Conservation (phyloP, 768 basidiomycete species). For the Kwoniella bestiolae region DNA sequence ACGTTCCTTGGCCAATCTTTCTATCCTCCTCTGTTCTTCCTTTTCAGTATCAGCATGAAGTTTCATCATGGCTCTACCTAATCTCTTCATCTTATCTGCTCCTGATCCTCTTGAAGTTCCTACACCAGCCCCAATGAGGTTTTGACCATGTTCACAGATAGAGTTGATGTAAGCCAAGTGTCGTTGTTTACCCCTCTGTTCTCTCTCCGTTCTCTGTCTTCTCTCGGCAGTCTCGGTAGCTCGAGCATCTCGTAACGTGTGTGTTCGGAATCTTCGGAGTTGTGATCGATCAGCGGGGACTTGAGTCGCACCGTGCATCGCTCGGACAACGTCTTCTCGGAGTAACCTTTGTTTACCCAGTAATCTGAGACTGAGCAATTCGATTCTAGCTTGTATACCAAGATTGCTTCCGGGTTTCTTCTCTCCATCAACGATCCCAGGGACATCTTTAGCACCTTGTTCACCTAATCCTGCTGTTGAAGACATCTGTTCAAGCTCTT, state of each 20-base stretch:
- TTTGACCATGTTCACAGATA: conserved; percentile 81
- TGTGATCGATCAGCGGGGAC: conserved; percentile 89
- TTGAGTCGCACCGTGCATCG: conserved; percentile 82
- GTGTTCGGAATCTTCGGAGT: conserved; percentile 85
- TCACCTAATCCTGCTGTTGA: conserved; percentile 78
- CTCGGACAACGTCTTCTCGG: conserved; percentile 81
- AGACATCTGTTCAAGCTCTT: conserved; percentile 74
- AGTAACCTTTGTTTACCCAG: conserved; percentile 89
- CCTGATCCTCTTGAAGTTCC: conserved; percentile 63
- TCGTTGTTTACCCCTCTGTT: conserved; percentile 91
- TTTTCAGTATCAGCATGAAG: conserved; percentile 92
- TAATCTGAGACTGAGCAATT: conserved; percentile 85
- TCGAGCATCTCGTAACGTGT: conserved; percentile 83
- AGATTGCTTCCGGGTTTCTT: conserved; percentile 53
- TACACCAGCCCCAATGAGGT: conserved; percentile 69
- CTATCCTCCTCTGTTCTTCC: conserved; percentile 96
- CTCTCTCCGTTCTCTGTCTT: conserved; percentile 87
- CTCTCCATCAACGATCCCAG: conserved; percentile 58
- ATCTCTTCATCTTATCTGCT: conserved; percentile 64
- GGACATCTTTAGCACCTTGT: conserved; percentile 63
- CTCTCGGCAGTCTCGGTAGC: conserved; percentile 87
- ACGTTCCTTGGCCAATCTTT: conserved; percentile 95
- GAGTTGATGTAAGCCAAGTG: conserved; percentile 90
- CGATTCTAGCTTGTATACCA: conserved; percentile 82
- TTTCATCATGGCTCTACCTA: conserved; percentile 77